These are phyloP conservation scores for Dittrichia graveolens DNA, from an alignment of 129 eudicot genomes.

Conservation along the genomic window DNA sequence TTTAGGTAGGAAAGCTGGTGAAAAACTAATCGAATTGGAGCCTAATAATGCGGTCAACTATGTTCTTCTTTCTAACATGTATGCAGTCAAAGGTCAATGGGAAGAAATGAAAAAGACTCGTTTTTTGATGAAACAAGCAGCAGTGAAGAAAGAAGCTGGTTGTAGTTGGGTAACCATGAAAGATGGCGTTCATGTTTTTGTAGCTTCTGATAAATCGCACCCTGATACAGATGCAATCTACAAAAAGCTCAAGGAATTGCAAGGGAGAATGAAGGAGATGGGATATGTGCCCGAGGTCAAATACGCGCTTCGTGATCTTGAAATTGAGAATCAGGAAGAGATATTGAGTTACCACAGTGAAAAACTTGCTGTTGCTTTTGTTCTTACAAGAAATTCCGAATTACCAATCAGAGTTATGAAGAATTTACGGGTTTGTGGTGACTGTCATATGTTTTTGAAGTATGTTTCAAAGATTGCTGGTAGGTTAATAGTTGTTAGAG, in stretches of 20 bases:
- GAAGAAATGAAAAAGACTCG: constrained; percentile 72
- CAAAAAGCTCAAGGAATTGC: constrained; percentile 61
- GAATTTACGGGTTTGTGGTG: constrained; percentile 90
- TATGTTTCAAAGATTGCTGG: constrained; percentile 71
- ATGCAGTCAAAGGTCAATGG: constrained; percentile 84
- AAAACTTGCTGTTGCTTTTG: constrained; percentile 90
- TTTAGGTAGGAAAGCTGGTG: constrained; percentile 71
- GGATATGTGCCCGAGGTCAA: constrained; percentile 72
- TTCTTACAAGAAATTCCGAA: constrained; percentile 64
- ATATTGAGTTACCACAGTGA: constrained; percentile 86
- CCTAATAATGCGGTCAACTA: constrained; percentile 75
- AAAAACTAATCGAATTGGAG: constrained; percentile 70
- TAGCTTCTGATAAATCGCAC: constrained; percentile 79
- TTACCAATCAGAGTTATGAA: constrained; percentile 91
- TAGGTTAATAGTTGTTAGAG: constrained; percentile 75
- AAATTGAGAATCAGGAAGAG: constrained; percentile 83
- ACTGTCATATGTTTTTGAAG: constrained; percentile 75
- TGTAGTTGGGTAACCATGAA: constrained; percentile 96
- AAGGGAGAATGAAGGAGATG: constrained; percentile 61
- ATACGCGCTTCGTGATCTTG: constrained; percentile 82
- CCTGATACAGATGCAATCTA: constrained; percentile 63
- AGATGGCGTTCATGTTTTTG: constrained; percentile 90
- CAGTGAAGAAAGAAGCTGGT: constrained; percentile 75
- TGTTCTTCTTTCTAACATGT: constrained; percentile 90
- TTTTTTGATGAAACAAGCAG: constrained; percentile 55